Evolutionary conservation across 495 filamentous ascomycete species (phyloP).

Genomic region (Neurospora sp.): DNA sequence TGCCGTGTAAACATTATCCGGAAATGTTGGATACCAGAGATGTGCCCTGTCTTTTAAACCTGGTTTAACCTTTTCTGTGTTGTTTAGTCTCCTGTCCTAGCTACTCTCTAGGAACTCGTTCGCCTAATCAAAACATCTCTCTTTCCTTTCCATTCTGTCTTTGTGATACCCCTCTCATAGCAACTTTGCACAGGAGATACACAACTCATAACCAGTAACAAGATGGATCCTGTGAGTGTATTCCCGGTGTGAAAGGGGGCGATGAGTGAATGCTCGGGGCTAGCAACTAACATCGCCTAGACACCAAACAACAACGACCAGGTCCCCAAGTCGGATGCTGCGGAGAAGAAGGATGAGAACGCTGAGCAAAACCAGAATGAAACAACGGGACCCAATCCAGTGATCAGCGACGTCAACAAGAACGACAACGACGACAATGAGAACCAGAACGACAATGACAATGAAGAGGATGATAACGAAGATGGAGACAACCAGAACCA

Average conservation of each 20-base stretch:
- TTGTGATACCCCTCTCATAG: not conserved
- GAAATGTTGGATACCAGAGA: not conserved
- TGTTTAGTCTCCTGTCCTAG: not conserved
- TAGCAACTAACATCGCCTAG: not conserved
- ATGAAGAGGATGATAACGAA: constrained; percentile 7
- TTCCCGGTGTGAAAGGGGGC: not conserved
- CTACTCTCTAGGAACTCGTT: not conserved
- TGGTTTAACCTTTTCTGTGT: not conserved
- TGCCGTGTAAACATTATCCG: not conserved
- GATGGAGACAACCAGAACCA: constrained; percentile 10
- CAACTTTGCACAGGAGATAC: not conserved
- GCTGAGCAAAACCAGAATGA: not conserved
- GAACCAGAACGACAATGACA: constrained; percentile 5
- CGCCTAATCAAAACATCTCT: not conserved
- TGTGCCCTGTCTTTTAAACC: not conserved
- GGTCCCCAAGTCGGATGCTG: constrained; percentile 9
- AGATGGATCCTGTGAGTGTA: constrained; percentile 21
- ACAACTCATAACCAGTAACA: not conserved
- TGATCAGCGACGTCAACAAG: not conserved
- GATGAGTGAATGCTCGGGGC: not conserved
- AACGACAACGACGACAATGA: not conserved
- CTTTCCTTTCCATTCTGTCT: not conserved
- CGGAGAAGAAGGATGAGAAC: constrained; percentile 9
- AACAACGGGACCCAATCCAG: constrained; percentile 5
- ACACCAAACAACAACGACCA: constrained; percentile 10